Evolutionary conservation across 306 rosid genomes (phyloP), one percentile per base, ranked within the genome.

Genomic region (Vigna angularis): DNA sequence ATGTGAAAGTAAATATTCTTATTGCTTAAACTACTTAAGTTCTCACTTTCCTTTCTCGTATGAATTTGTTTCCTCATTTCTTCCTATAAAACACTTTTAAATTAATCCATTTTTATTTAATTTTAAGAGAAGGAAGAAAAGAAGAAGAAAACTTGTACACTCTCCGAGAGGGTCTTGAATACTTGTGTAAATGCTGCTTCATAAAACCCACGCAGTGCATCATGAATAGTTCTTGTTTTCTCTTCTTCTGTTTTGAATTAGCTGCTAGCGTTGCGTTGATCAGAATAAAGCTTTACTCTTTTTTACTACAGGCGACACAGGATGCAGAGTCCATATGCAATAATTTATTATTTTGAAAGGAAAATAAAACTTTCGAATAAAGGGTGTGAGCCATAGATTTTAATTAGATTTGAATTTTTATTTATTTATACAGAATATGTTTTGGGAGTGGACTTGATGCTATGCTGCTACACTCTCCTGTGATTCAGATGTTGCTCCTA

Each of bases 291-390:
- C 57, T 79, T 69, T 74, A 36, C 68, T 59, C 66, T 40, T 56
- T 63, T 81, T 74, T 57, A 12, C 57, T 34, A 26, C 50, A 17
- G 76, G 50, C 49, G 76, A 42, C 49, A 70, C 44, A 71, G 32
- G 64, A 66, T 18, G 34, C 30, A 71, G 34, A 68, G 30, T 51
- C 47, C 22, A 38, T 34, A 55, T 44, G 40, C 44, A 70, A 34
- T 64, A 55, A 65, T 72, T 72, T 75, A 59, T 62, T 45, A 75
- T 45, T 79, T 51, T 78, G 49, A 73, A 77, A 65, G 72, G 22
- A 78, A 73, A 56, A 52, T 62, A 28, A 56, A 63, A 74, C 8
- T 78, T 82, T 65, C 10, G 51, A 82, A 53, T 81, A 74, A 85
- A 66, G 82, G 57, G 38, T 34, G 45, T 62, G 72, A 10, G 70